phyloP scores from a whole-genome alignment of 179 eudicot genomes.

The Drosera spatulata region DNA sequence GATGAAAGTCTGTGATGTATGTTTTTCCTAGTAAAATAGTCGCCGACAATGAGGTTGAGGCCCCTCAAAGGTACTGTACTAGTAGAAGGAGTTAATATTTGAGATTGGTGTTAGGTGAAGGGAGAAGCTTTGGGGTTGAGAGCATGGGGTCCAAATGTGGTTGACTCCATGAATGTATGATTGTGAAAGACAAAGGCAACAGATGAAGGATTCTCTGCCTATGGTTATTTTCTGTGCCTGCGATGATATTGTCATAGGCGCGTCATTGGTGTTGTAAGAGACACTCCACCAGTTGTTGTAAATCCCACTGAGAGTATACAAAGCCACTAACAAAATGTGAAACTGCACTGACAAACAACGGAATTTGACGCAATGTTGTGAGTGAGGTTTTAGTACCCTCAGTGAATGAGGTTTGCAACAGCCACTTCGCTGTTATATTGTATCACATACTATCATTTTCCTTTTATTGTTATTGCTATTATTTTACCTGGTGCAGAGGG shows the following conservation, averaged over 20 bases:
- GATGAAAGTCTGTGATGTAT: background rate
- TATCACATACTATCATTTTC: too few relatives aligned
- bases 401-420: too few relatives aligned
- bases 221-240: conserved; percentile 21
- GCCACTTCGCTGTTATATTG: too few relatives aligned
- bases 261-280: too few relatives aligned
- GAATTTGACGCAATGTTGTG: too few relatives aligned
- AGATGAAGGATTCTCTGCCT: conserved; percentile 9
- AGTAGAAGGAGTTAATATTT: background rate
- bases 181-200: background rate
- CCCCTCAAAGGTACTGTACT: background rate
- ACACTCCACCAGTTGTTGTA: too few relatives aligned
- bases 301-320: too few relatives aligned
- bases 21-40: background rate
- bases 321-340: too few relatives aligned
- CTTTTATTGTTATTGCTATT: too few relatives aligned
- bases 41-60: conserved; percentile 14
- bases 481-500: too few relatives aligned
- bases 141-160: conserved; percentile 9
- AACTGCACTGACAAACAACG: too few relatives aligned
- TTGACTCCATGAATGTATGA: conserved; percentile 22
- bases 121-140: background rate
- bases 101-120: background rate
- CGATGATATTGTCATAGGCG: background rate
- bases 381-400: too few relatives aligned